Evolutionary conservation across 164 flowering plant species (phyloP).

Genomic region (Houttuynia cordata): DNA sequence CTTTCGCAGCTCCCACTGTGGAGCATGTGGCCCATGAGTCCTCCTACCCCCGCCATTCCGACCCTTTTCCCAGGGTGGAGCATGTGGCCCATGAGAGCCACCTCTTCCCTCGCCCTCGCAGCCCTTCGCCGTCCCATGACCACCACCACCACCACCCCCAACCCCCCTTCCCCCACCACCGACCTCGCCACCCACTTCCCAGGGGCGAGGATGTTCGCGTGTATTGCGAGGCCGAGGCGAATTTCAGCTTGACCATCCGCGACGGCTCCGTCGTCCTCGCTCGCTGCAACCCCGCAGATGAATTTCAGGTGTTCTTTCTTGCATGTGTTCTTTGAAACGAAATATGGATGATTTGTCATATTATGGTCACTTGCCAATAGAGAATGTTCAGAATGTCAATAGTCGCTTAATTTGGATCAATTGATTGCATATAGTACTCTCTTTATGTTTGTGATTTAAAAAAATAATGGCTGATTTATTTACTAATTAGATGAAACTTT

Average conservation of each 20-base stretch:
- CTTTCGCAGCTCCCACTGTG: not conserved
- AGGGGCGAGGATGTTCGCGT: slow-evolving; percentile 18
- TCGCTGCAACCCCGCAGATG: slow-evolving; percentile 29
- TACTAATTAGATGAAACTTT: not conserved
- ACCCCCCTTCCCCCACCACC: too few relatives aligned
- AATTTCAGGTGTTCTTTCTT: slow-evolving; percentile 25
- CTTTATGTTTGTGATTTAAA: too few relatives aligned
- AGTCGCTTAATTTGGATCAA: too few relatives aligned
- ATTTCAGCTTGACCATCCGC: slow-evolving; percentile 37
- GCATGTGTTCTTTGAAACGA: too few relatives aligned
- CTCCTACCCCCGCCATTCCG: too few relatives aligned
- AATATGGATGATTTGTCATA: too few relatives aligned
- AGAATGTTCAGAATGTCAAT: not conserved
- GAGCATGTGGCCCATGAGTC: too few relatives aligned
- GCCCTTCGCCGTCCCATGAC: too few relatives aligned
- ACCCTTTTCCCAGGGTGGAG: too few relatives aligned
- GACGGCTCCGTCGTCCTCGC: slow-evolving; percentile 55
- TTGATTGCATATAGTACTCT: too few relatives aligned
- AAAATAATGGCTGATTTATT: not conserved
- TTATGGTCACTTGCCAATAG: too few relatives aligned
- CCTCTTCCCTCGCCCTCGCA: not conserved
- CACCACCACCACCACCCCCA: too few relatives aligned
- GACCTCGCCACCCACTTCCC: not conserved
- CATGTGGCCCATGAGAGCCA: slow-evolving; percentile 1
- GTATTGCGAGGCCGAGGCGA: slow-evolving; percentile 38